Conservation (phyloP, 495 filamentous ascomycete species). For the Daldinia bambusicola region DNA sequence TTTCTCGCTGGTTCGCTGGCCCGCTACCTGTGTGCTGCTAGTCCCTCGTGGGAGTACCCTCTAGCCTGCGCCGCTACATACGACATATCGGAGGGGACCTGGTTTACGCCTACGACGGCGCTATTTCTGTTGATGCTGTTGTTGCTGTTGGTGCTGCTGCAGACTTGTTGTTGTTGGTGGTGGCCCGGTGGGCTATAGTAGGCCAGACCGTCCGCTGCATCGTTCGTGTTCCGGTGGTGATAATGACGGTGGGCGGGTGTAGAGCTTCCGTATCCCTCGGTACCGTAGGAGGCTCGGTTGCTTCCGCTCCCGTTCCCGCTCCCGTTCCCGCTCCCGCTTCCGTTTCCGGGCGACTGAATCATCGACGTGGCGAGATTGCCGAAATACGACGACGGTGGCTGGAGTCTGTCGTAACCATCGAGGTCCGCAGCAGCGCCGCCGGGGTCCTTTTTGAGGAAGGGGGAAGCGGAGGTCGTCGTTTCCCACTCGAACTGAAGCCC, state of each 20-base stretch:
- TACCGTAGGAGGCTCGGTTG: not conserved
- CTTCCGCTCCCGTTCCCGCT: not conserved
- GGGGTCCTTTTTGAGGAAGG: not conserved
- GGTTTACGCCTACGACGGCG: not conserved
- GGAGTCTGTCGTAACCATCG: not conserved
- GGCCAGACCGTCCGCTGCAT: not conserved
- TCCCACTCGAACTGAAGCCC: not conserved
- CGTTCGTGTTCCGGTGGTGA: not conserved
- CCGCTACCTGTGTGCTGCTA: not conserved
- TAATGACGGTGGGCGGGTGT: not conserved
- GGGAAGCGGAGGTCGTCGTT: not conserved
- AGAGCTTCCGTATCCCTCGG: not conserved
- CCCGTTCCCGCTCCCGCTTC: too few species aligned
- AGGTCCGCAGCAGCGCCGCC: not conserved
- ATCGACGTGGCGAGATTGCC: not conserved
- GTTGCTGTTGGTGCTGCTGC: too few species aligned
- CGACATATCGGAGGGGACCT: not conserved
- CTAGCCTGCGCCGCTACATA: not conserved
- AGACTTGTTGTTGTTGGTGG: too few species aligned
- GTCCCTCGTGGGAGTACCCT: not conserved
- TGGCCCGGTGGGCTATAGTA: slow-evolving; percentile 9
- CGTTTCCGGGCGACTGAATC: not conserved
- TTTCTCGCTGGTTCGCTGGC: too few species aligned
- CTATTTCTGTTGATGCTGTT: not conserved
- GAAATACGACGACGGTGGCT: slow-evolving; percentile 17